Evolutionary conservation across 306 rosid genomes (phyloP), one percentile per base, ranked within the genome.

Genomic region (Quercus gilva): DNA sequence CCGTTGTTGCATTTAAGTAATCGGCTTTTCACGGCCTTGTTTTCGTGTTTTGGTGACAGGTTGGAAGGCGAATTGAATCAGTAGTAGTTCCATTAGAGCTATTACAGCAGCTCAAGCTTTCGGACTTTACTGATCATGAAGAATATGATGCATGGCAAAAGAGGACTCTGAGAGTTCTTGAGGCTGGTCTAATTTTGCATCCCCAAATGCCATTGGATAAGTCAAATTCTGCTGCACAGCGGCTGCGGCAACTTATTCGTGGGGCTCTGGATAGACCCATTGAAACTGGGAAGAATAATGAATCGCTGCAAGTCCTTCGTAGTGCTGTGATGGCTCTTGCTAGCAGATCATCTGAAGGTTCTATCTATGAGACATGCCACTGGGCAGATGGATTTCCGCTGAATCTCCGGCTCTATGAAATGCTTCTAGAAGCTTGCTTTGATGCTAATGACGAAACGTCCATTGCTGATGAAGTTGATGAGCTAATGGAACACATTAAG

Each of bases 351-450:
- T 80, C 89, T 63, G 97, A 93, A 37, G 98, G 97, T 14, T 91
- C 94, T 79, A 85, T 89, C 23, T 78, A 82, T 55, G 98, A 95
- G 76, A 81, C 90, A 3, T 93, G 97, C 71, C 99, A 95, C 80
- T 95, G 99, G 99, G 99, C 99, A 6, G 99, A 95, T 87, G 99
- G 99, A 76, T 83, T 93, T 63, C 99, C 99, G 3, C 78, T 95
- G 86, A 95, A 95, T 84, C 98, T 95, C 79, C 84, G 93, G 79
- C 84, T 95, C 61, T 95, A 95, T 79, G 92, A 93, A 84, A 89
- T 85, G 90, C 99, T 95, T 67, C 88, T 95, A 28, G 91, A 88
- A 20, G 89, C 99, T 41, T 91, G 92, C 86, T 95, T 95, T 80
- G 98, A 95, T 78, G 75, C 80, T 76, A 87, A 85, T 23, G 97